These are phyloP conservation scores for Telopea speciosissima DNA, from an alignment of 177 flowering plant genomes.

Conservation along the genomic window DNA sequence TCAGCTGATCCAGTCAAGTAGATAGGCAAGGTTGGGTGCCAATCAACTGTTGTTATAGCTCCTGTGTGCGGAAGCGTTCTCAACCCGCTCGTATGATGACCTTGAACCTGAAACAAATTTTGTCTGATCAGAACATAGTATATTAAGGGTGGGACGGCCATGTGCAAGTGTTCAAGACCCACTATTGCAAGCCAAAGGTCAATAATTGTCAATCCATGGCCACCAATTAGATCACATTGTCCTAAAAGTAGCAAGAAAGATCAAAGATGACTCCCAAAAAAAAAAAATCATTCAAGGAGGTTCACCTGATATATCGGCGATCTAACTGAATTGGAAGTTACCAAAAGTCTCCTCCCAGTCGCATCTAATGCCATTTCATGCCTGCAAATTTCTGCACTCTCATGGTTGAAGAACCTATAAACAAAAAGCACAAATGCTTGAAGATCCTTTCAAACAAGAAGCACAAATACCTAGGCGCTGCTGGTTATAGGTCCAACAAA, in stretches of 20 bases:
- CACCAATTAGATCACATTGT: too few relatives aligned
- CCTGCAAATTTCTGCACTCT: slow-evolving; percentile 34
- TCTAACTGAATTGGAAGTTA: slow-evolving; percentile 71
- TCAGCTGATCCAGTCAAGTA: slow-evolving; percentile 91
- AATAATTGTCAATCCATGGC: background rate
- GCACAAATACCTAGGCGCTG: background rate
- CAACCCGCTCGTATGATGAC: slow-evolving; percentile 37
- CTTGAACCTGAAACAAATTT: slow-evolving; percentile 46
- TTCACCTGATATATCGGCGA: slow-evolving; percentile 89
- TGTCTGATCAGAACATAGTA: background rate
- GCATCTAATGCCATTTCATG: slow-evolving; percentile 89
- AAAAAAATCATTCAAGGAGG: background rate
- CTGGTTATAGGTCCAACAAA: background rate
- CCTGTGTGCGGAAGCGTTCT: slow-evolving; percentile 76
- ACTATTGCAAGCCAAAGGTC: background rate
- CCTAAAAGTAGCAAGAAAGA: too few relatives aligned
- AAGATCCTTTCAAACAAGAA: background rate
- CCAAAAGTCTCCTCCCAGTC: slow-evolving; percentile 64
- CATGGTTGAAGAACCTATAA: slow-evolving; percentile 50
- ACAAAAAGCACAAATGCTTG: background rate
- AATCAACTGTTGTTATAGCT: slow-evolving; percentile 84
- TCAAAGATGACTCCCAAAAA: background rate
- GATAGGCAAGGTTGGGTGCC: slow-evolving; percentile 92
- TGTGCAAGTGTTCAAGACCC: background rate
- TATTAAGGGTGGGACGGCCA: background rate